A percentile compares a stretch with the other conserved stretches of the same genome.
These are phyloP conservation scores for Xenosphaeropsis pyriputrescens DNA, from an alignment of 2,329 filamentous ascomycete genomes.

Conservation along the genomic window DNA sequence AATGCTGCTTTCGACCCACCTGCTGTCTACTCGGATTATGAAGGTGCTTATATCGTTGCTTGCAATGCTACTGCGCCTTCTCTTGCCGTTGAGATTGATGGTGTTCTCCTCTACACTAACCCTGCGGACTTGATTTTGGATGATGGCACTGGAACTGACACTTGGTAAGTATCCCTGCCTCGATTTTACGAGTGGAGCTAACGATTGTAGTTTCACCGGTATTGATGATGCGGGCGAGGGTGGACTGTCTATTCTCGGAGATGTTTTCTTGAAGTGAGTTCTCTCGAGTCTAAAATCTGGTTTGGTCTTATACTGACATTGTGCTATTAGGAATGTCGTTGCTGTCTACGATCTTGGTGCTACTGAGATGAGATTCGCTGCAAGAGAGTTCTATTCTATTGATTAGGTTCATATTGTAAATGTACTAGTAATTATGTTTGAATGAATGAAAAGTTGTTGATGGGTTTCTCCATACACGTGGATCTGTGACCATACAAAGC, in stretches of 20 bases:
- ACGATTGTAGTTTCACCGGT: slow-evolving; percentile 17
- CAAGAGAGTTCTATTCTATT: slow-evolving; percentile 10
- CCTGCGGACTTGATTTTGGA: slow-evolving; percentile 17
- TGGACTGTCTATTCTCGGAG: slow-evolving; percentile 24
- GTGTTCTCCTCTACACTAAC: slow-evolving; percentile 17
- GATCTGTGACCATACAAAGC: no score
- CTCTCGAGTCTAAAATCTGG: no score
- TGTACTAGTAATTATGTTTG: no score
- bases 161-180: background rate
- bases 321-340: slow-evolving; percentile 23
- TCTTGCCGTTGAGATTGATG: slow-evolving; percentile 24
- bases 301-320: no score
- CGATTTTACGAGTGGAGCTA: slow-evolving; percentile 3
- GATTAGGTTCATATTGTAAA: background rate
- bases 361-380: slow-evolving; percentile 29
- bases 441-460: no score
- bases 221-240: slow-evolving; percentile 15
- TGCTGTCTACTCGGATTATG: slow-evolving; percentile 17
- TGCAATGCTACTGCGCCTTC: slow-evolving; percentile 24
- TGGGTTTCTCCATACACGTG: no score
- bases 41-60: slow-evolving; percentile 21
- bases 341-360: slow-evolving; percentile 33
- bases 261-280: slow-evolving; percentile 25
- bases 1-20: slow-evolving; percentile 26
- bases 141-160: slow-evolving; percentile 4